phyloP scores from a whole-genome alignment of 1,139 yeast genomes.

The Torulaspora globosa region DNA sequence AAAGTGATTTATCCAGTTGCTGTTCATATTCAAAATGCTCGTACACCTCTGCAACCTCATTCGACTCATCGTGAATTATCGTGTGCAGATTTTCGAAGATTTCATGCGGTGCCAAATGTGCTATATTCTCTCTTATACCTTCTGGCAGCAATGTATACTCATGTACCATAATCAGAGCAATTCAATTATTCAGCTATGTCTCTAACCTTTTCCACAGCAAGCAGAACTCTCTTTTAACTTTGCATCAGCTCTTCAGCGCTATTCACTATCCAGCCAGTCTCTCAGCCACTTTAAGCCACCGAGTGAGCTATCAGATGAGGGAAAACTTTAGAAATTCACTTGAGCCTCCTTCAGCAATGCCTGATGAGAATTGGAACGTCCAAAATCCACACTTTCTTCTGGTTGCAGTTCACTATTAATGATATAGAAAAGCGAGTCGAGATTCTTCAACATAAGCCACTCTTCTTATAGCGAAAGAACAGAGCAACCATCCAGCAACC shows the following conservation, averaged over 20 bases:
- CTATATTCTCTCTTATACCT: slow-evolving; percentile 25
- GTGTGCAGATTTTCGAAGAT: slow-evolving; percentile 32
- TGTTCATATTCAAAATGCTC: slow-evolving; percentile 72
- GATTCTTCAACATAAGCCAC: slow-evolving; percentile 1
- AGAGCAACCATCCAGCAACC: neutral
- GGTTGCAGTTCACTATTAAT: neutral
- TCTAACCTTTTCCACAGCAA: neutral
- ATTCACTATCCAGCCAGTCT: neutral
- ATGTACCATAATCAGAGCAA: slow-evolving; percentile 16
- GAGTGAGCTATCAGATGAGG: neutral
- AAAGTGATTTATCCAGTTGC: slow-evolving; percentile 58
- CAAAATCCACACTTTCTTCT: neutral
- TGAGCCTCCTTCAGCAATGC: neutral
- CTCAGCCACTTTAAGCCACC: neutral
- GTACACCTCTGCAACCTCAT: slow-evolving; percentile 51
- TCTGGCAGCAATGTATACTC: slow-evolving; percentile 27
- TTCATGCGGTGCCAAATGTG: slow-evolving; percentile 24
- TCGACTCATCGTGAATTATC: slow-evolving; percentile 28
- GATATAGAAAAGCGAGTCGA: slow-evolving; percentile 1
- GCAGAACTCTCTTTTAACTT: neutral
- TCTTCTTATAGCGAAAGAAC: neutral
- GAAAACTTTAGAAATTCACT: neutral
- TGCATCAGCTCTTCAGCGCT: neutral
- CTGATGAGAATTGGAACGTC: neutral
- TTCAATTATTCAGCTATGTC: neutral